A percentile compares a stretch with the other conserved stretches of the same genome.
Evolutionary conservation across 257 asterid species (phyloP).

Genomic region (Penstemon davidsonii): DNA sequence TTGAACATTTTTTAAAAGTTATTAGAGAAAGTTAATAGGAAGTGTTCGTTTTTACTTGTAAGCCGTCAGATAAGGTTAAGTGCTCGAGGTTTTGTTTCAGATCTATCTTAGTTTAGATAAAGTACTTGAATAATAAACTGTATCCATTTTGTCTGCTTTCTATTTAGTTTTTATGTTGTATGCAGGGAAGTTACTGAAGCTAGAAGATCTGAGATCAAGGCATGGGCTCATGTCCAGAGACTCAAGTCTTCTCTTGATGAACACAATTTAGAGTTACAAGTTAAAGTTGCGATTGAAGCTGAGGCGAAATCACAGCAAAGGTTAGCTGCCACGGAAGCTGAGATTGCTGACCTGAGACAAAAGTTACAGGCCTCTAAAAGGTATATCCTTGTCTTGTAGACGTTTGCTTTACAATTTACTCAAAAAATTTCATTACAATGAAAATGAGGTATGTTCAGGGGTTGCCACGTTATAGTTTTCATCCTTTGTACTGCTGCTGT

Average conservation of each 20-base stretch:
- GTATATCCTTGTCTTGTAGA: conserved; percentile 36
- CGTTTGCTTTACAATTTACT: conserved; percentile 6
- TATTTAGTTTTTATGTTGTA: conserved; percentile 24
- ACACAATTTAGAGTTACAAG: conserved; percentile 79
- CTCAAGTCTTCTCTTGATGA: conserved; percentile 85
- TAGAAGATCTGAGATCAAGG: conserved; percentile 68
- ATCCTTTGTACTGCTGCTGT: conserved; percentile 3
- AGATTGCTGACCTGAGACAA: conserved; percentile 88
- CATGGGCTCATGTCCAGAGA: conserved; percentile 86
- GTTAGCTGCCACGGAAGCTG: conserved; percentile 91
- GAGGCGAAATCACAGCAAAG: conserved; percentile 91
- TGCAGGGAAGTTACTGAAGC: conserved; percentile 84
- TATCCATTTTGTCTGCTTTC: conserved; percentile 6
- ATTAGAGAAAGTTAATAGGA: conserved; percentile 12
- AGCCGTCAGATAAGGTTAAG: conserved; percentile 16
- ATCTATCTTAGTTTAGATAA: conserved; percentile 9
- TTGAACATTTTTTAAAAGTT: not conserved
- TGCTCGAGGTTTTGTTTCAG: conserved; percentile 11
- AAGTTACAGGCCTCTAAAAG: conserved; percentile 73
- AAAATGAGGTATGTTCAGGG: conserved; percentile 8
- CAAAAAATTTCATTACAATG: not conserved
- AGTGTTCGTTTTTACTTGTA: conserved; percentile 12
- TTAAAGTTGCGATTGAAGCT: conserved; percentile 92
- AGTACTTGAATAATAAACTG: conserved; percentile 6
- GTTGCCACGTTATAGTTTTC: conserved; percentile 10